These are phyloP conservation scores for Miscanthus lutarioriparius DNA, from an alignment of 176 grass and related monocot genomes.

Conservation along the genomic window DNA sequence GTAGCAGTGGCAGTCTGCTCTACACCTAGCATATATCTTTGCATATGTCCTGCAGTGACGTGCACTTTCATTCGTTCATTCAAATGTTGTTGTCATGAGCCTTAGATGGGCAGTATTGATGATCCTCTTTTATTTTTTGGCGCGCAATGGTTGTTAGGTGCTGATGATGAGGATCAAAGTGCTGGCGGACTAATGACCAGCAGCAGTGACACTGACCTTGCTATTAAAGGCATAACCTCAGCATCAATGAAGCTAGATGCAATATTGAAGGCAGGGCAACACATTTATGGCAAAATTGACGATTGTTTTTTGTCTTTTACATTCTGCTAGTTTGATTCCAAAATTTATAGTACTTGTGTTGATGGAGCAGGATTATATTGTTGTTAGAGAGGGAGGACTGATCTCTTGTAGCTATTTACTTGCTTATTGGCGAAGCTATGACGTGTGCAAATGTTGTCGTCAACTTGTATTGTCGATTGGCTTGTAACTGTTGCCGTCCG, in stretches of 20 bases:
- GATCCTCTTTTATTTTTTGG: not conserved
- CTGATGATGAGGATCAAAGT: slow-evolving; percentile 18
- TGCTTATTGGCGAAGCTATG: not conserved
- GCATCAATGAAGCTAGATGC: slow-evolving; percentile 33
- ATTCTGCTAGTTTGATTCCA: slow-evolving; percentile 14
- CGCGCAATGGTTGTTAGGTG: slow-evolving; percentile 22
- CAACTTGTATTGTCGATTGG: too few species aligned
- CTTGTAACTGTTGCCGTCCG: too few species aligned
- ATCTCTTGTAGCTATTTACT: not conserved
- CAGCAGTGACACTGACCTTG: slow-evolving; percentile 29
- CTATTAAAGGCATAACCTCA: slow-evolving; percentile 14
- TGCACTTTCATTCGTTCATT: slow-evolving; percentile 24
- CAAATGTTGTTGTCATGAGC: slow-evolving; percentile 22
- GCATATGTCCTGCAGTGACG: slow-evolving; percentile 18
- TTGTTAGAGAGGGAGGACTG: not conserved
- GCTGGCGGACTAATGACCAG: slow-evolving; percentile 27
- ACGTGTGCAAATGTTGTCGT: not conserved
- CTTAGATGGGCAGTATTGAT: slow-evolving; percentile 21
- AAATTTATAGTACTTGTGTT: not conserved
- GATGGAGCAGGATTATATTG: not conserved
- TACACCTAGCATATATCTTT: not conserved
- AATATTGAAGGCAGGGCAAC: slow-evolving; percentile 24
- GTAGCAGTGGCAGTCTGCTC: not conserved
- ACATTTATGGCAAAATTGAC: slow-evolving; percentile 29
- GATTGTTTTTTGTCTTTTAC: not conserved